Evolutionary conservation across 495 filamentous ascomycete species (phyloP).

Genomic region (Podospora comata): DNA sequence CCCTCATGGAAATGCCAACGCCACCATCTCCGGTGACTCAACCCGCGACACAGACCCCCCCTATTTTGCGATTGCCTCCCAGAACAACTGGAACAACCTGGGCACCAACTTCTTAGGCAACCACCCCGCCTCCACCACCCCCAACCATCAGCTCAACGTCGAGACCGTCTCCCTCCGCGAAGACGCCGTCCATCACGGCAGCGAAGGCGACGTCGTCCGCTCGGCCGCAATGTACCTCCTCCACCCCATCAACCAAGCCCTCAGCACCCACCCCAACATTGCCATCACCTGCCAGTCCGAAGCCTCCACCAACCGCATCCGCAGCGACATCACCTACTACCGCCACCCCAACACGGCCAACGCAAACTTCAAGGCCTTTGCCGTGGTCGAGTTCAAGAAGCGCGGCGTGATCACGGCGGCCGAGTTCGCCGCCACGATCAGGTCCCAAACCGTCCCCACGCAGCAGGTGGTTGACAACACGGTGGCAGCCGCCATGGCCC

Average conservation of each 20-base stretch:
- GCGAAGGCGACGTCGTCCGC: conserved; percentile 5
- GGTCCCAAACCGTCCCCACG: background rate
- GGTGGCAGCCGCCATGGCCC: background rate
- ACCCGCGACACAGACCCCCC: background rate
- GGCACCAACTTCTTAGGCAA: background rate
- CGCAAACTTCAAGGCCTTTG: background rate
- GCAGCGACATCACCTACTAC: conserved; percentile 1
- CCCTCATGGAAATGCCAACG: background rate
- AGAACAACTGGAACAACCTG: background rate
- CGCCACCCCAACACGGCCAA: background rate
- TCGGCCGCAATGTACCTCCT: background rate
- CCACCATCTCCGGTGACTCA: background rate
- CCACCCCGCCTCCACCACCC: background rate
- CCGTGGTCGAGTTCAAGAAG: conserved; percentile 14
- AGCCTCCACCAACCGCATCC: background rate
- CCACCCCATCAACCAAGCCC: background rate
- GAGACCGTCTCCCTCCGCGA: background rate
- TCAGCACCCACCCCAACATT: background rate
- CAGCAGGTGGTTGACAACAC: too few relatives aligned
- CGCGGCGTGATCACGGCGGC: conserved; percentile 1
- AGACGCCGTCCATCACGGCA: background rate
- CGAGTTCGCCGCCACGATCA: conserved; percentile 6
- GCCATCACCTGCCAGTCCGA: background rate
- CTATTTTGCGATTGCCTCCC: background rate
- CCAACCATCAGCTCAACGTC: background rate